Percentiles rank a stretch among this genome's conserved stretches.
Conservation (phyloP, 2,329 filamentous ascomycete genomes). For the Cladophialophora yegresii region DNA sequence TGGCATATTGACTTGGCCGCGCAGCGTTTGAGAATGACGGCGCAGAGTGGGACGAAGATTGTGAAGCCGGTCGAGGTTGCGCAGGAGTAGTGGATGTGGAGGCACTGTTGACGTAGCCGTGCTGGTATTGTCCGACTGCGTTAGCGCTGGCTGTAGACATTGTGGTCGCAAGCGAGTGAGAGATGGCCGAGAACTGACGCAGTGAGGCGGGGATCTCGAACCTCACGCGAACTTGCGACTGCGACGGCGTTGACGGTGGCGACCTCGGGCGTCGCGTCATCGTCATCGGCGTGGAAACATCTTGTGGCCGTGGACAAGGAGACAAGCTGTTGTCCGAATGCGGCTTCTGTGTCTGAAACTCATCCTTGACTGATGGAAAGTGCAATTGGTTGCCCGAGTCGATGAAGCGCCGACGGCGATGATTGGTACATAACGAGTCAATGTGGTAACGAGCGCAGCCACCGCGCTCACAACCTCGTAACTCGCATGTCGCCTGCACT, state of each 20-base stretch:
- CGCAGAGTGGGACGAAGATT: slow-evolving; percentile 13
- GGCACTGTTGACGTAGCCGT: neutral
- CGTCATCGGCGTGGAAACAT: slow-evolving; percentile 18
- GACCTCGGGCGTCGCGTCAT: slow-evolving; percentile 32
- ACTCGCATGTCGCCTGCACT: neutral
- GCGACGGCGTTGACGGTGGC: slow-evolving; percentile 13
- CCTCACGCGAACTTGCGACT: slow-evolving; percentile 23
- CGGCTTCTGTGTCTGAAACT: neutral
- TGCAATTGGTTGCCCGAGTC: neutral
- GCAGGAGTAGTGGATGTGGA: neutral
- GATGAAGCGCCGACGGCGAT: neutral
- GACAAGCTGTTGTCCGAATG: neutral
- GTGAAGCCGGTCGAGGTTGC: slow-evolving; percentile 19
- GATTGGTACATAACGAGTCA: neutral
- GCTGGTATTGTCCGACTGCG: neutral
- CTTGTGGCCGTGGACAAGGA: neutral
- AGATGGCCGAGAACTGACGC: slow-evolving; percentile 30
- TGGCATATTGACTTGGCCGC: slow-evolving; percentile 6
- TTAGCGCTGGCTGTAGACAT: neutral
- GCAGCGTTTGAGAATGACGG: slow-evolving; percentile 1
- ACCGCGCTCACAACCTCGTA: neutral
- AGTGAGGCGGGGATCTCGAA: slow-evolving; percentile 35
- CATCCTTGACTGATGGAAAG: neutral
- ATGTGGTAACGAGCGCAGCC: neutral
- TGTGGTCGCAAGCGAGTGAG: slow-evolving; percentile 26